Conservation (phyloP, 257 asterid species). For the Capsicum baccatum region DNA sequence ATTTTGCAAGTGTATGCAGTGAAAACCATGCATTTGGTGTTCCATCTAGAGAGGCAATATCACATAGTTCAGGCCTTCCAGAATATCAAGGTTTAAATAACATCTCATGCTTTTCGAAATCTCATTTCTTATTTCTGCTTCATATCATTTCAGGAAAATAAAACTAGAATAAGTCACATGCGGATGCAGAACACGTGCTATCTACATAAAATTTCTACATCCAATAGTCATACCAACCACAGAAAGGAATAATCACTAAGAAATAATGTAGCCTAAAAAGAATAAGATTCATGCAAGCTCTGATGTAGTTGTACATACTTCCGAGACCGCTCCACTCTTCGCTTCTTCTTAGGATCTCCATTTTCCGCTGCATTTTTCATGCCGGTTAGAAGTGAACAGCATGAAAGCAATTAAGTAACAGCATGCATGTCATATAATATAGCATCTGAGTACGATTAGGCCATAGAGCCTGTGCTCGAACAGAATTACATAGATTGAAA, state of each 20-base stretch:
- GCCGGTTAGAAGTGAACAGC: constrained; percentile 33
- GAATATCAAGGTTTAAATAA: not conserved
- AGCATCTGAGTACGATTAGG: not conserved
- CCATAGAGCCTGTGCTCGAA: not conserved
- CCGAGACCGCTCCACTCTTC: constrained; percentile 85
- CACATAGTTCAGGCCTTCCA: not conserved
- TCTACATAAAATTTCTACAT: not conserved
- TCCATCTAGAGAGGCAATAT: constrained; percentile 20
- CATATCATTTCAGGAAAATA: constrained; percentile 22
- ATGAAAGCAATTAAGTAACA: not conserved
- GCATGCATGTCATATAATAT: not conserved
- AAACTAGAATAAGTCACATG: not conserved
- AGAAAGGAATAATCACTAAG: not conserved
- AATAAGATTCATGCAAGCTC: not conserved
- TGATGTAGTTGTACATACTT: constrained; percentile 57
- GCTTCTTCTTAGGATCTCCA: constrained; percentile 88
- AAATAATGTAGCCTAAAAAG: not conserved
- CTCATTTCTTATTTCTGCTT: not conserved
- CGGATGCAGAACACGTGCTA: not conserved
- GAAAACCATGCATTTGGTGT: not conserved
- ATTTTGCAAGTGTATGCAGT: not conserved
- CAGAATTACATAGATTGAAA: not conserved
- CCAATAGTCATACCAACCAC: not conserved
- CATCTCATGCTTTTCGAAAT: not conserved
- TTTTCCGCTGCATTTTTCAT: constrained; percentile 62